These are phyloP conservation scores for Syzygium malaccense DNA, from an alignment of 441 rosid species.

Conservation along the genomic window DNA sequence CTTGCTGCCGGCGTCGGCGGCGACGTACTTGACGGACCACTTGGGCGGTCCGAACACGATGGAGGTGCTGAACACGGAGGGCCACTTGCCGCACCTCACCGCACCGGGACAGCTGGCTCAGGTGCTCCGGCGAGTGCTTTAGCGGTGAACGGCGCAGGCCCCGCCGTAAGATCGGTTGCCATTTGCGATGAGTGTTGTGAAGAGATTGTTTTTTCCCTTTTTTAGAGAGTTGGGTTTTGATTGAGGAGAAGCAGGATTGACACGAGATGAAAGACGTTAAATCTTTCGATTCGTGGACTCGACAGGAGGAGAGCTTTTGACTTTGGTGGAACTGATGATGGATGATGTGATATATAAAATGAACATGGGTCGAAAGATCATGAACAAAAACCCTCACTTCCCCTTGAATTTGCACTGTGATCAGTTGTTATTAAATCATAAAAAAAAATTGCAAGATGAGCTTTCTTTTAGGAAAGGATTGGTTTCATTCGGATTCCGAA, in stretches of 20 bases:
- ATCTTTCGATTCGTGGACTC: not conserved
- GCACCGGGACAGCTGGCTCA: not conserved
- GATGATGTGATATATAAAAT: not conserved
- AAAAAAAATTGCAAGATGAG: not conserved
- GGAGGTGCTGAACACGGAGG: conserved; percentile 1
- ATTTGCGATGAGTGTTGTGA: not conserved
- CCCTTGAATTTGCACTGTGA: not conserved
- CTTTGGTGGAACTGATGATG: not conserved
- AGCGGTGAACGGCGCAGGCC: not conserved
- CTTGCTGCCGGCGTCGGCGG: not conserved
- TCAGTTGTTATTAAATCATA: not conserved
- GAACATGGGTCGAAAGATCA: not conserved
- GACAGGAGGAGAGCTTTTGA: not conserved
- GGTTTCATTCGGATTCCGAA: not conserved
- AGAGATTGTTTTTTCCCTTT: not conserved
- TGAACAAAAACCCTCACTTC: not conserved
- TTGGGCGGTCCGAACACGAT: conserved; percentile 4
- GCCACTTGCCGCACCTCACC: conserved; percentile 3
- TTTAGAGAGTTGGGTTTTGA: not conserved
- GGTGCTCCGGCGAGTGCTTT: not conserved
- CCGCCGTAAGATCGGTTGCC: not conserved
- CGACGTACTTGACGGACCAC: not conserved
- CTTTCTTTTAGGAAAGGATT: not conserved
- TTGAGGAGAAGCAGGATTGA: not conserved
- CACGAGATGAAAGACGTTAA: not conserved